phyloP scores from a whole-genome alignment of 306 rosid species.

The Myrica gale region DNA sequence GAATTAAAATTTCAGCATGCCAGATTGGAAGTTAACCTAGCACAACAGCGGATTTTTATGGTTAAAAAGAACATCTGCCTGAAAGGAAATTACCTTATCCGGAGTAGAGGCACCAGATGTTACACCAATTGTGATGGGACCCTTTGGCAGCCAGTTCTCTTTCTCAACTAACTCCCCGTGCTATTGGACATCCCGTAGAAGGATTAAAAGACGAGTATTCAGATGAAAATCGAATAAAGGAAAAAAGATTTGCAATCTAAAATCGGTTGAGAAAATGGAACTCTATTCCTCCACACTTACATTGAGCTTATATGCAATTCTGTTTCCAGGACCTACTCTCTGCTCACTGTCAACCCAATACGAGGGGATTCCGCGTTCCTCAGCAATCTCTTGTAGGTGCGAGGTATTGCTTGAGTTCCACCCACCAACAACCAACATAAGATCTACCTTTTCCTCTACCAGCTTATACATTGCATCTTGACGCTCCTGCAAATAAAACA shows the following conservation, averaged over 20 bases:
- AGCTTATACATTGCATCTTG: slow-evolving; percentile 99
- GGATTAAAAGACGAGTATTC: not conserved
- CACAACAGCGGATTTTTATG: not conserved
- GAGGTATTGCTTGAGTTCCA: slow-evolving; percentile 99
- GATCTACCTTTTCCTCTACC: slow-evolving; percentile 77
- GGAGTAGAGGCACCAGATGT: slow-evolving; percentile 99
- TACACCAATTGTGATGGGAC: slow-evolving; percentile 82
- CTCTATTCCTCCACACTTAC: slow-evolving; percentile 45
- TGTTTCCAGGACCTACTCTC: slow-evolving; percentile 98
- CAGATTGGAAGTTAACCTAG: not conserved
- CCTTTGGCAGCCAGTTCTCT: slow-evolving; percentile 81
- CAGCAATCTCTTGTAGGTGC: slow-evolving; percentile 97
- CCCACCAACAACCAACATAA: slow-evolving; percentile 85
- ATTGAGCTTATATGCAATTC: slow-evolving; percentile 68
- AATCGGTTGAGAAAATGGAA: slow-evolving; percentile 6
- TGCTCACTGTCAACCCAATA: slow-evolving; percentile 90
- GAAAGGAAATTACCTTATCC: slow-evolving; percentile 70
- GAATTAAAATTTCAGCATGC: not conserved
- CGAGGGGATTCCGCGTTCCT: slow-evolving; percentile 87
- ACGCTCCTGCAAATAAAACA: slow-evolving; percentile 63
- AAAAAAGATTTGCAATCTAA: slow-evolving; percentile 2
- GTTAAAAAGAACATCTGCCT: not conserved
- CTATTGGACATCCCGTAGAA: slow-evolving; percentile 30
- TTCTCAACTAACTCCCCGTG: slow-evolving; percentile 95
- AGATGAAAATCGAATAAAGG: slow-evolving; percentile 3